Evolutionary conservation across 352 stramenopile genomes (phyloP), one percentile per base, ranked within the genome.

Genomic region (Thalassiosira mediterranea): DNA sequence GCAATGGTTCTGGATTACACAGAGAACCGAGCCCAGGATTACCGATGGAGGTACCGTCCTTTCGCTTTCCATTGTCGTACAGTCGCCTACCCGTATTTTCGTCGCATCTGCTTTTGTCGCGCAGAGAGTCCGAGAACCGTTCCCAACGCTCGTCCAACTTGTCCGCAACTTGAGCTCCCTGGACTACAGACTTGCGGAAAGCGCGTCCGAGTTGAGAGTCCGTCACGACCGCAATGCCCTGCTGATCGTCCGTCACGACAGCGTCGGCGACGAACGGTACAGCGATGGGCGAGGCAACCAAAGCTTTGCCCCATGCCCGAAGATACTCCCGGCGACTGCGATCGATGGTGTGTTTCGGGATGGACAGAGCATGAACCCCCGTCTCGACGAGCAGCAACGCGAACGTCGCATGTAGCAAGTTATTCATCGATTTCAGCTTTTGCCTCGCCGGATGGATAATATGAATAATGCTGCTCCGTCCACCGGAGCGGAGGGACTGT

Each of bases 61-160:
- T 81, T 4, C 81, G 67, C n/a, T 71, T 62, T 7, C 81, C 81
- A 54, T 88, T 88, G 31, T 88, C 81, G 54, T 84, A 88, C 10
- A 88, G 46, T 10, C 81, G 26, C 42, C 81, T 38, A 23, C 73
- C 73, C 1, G 81, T 88, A 3, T 40, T 61, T 48, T 60, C 19
- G 44, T 88, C 81, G 44, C 81, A 88, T 62, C 76, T 84, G 32
- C 69, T 79, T 44, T 84, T 53, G 32, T 86, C 77, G 11, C 81
- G 67, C 17, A 88, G 38, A 2, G n/a, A 23, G 64, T 85, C 77
- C 0, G 46, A 70, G 13, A 85, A 72, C 3, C 56, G 15, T 54
- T 88, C 81, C 81, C 81, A 88, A 37, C 67, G 51, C 31, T 79
- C 69, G 51, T 88, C 81, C 10, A 88, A 29, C 25, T 65, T 65